Conservation (phyloP, 129 eudicot genomes). For the Escallonia herrerae region DNA sequence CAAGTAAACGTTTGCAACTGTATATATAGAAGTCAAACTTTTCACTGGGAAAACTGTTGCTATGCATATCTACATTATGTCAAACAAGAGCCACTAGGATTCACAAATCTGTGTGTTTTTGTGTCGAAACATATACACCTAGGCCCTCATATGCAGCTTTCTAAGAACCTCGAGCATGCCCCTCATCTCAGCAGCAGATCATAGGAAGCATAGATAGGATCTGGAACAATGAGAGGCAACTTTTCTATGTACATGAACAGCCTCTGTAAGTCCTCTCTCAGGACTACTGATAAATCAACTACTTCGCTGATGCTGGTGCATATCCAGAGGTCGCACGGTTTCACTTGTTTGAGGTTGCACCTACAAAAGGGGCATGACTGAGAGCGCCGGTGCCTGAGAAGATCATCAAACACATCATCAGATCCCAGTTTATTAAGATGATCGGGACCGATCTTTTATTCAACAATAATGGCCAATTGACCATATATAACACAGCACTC, state of each 20-base stretch:
- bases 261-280: constrained; percentile 47
- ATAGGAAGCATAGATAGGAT: constrained; percentile 19
- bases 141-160: neutral
- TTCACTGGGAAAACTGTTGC: no score
- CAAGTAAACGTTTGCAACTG: no score
- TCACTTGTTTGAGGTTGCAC: constrained; percentile 47
- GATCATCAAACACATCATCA: constrained; percentile 4
- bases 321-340: constrained; percentile 60
- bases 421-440: no score
- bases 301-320: constrained; percentile 43
- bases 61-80: no score
- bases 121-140: neutral
- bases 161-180: neutral
- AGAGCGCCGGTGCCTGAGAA: constrained; percentile 52
- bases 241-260: constrained; percentile 64
- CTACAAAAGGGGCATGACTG: constrained; percentile 83
- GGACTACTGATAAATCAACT: constrained; percentile 32
- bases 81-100: no score
- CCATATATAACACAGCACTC: no score
- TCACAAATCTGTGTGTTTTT: neutral
- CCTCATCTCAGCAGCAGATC: constrained; percentile 36
- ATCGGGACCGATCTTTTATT: no score
- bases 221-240: constrained; percentile 50
- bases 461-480: no score
- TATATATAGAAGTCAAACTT: no score